These are phyloP conservation scores for Fremontodendron californicum DNA, from an alignment of 345 rosid species.

Conservation along the genomic window DNA sequence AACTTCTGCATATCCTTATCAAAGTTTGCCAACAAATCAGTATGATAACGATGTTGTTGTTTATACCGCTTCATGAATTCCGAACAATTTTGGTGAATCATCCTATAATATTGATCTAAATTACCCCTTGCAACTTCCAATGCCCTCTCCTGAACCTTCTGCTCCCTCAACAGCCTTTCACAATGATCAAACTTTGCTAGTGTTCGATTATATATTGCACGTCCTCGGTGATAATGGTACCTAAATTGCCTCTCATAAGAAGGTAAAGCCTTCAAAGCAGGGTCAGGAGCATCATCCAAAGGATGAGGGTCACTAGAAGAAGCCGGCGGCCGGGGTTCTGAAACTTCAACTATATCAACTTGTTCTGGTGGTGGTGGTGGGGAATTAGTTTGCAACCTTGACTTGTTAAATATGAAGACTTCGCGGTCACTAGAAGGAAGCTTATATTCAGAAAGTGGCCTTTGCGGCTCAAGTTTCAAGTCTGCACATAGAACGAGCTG, in stretches of 20 bases:
- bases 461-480: constrained; percentile 79
- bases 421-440: constrained; percentile 71
- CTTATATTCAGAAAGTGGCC: constrained; percentile 61
- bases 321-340: constrained; percentile 52
- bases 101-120: constrained; percentile 76
- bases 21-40: constrained; percentile 65
- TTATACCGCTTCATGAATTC: constrained; percentile 86
- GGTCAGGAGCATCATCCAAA: constrained; percentile 80
- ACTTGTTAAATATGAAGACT: constrained; percentile 74
- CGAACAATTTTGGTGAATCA: constrained; percentile 61
- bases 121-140: constrained; percentile 77
- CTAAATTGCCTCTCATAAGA: constrained; percentile 84
- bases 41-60: constrained; percentile 68
- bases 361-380: constrained; percentile 63
- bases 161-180: constrained; percentile 72
- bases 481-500: constrained; percentile 85
- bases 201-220: constrained; percentile 52
- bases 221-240: constrained; percentile 65
- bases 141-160: constrained; percentile 88
- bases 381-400: constrained; percentile 60
- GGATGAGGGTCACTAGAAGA: constrained; percentile 62
- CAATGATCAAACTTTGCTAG: constrained; percentile 49
- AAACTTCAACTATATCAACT: constrained; percentile 45
- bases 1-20: constrained; percentile 75
- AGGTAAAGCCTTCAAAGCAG: constrained; percentile 92